These are phyloP conservation scores for Centrapalus pauciflorus DNA, from an alignment of 129 eudicot species.

Conservation along the genomic window DNA sequence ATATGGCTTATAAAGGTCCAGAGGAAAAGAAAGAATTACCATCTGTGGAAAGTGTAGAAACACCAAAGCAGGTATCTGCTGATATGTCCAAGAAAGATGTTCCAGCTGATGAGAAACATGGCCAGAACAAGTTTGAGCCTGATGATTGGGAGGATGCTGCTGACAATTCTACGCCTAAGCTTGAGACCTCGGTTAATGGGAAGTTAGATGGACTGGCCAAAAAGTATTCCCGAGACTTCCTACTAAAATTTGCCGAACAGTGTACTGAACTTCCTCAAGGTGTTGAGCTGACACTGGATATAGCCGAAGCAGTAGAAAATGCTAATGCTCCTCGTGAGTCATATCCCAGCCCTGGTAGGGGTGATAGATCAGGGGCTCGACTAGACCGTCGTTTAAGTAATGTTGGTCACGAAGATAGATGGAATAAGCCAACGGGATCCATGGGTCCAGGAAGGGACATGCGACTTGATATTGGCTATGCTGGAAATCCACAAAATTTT, in stretches of 20 bases:
- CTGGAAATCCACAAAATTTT: conserved; percentile 27
- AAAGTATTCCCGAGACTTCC: conserved; percentile 68
- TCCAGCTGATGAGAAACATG: conserved; percentile 12
- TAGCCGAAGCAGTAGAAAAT: conserved; percentile 33
- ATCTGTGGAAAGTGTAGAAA: conserved; percentile 26
- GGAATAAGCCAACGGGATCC: conserved; percentile 55
- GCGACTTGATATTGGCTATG: conserved; percentile 38
- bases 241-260: conserved; percentile 55
- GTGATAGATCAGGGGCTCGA: conserved; percentile 30
- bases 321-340: conserved; percentile 36
- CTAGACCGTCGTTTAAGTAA: conserved; percentile 46
- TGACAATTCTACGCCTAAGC: conserved; percentile 55
- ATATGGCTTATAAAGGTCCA: conserved; percentile 69
- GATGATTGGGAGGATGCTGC: conserved; percentile 92
- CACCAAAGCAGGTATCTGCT: conserved; percentile 20
- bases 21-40: conserved; percentile 52
- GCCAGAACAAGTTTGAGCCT: conserved; percentile 41
- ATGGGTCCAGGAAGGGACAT: conserved; percentile 38
- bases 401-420: conserved; percentile 43
- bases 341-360: conserved; percentile 52
- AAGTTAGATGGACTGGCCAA: conserved; percentile 28
- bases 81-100: conserved; percentile 21
- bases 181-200: conserved; percentile 26
- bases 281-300: conserved; percentile 37
- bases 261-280: conserved; percentile 51